Base-by-base conservation (phyloP, 1,139 yeast species). In the Suhomyces taliae region DNA sequence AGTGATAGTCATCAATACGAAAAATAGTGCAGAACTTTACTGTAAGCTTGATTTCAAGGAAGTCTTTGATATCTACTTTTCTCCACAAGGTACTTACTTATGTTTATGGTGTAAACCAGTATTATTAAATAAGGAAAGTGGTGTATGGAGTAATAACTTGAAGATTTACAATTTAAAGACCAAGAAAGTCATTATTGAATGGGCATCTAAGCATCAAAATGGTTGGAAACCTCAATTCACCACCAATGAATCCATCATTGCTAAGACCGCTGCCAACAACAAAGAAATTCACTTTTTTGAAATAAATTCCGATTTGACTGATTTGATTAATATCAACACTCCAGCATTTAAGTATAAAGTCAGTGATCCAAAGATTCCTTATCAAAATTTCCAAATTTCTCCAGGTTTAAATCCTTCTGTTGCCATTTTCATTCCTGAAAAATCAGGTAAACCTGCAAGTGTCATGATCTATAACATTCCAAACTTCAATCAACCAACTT, bases 211-310 rank as follows among this genome's bases (percentile, higher is more conserved):
- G 66, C 83, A 84, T 48, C 97, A 93, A 71, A 82, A 82, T 51
- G 95, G 93, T 31, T 91, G 99, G 97, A 84, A 83, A 61, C 87
- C 95, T 33, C 96, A 90, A 69, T 90, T 86, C 65, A 87, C 95
- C 11, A 78, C 78, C 50, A 95, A 90, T 64, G 93, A 90, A 70
- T 75, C 79, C 56, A 73, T 81, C 55, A 77, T 87, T 66, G 87
- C 90, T 41, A 80, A 85, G 60, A 72, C 83, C 57, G 76, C 79
- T 48, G 72, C 77, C 45, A 69, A 70, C 58, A 70, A 70, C 55
- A 81, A 79, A 57, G 89, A 87, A 64, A 76, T 90, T 48, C 95
- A 89, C 63, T 83, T 91, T 58, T 89, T 78, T 64, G 85, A 84
- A 52, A 66, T 82, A 47, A 67, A 61, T 35, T 56, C 63, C 36